phyloP scores from a whole-genome alignment of 805 yeast genomes.

The Lipomyces sp. region DNA sequence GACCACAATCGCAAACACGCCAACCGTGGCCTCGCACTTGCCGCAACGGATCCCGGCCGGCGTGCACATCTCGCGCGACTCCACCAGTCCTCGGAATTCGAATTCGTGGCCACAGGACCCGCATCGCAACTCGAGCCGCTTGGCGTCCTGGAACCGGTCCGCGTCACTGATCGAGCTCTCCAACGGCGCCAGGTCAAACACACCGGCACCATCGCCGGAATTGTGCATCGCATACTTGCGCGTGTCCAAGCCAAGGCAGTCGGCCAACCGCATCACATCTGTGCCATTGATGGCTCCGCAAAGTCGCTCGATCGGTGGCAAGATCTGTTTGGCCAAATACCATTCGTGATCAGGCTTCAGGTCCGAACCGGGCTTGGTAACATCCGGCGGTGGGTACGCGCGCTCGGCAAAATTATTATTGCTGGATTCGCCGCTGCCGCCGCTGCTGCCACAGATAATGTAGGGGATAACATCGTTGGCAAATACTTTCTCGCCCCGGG shows the following conservation, averaged over 20 bases:
- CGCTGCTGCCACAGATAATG: slow-evolving; percentile 61
- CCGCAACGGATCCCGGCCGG: slow-evolving; percentile 74
- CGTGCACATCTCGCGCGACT: slow-evolving; percentile 56
- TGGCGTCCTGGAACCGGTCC: slow-evolving; percentile 76
- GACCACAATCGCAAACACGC: slow-evolving; percentile 60
- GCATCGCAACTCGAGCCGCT: slow-evolving; percentile 63
- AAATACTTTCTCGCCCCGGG: slow-evolving; percentile 82
- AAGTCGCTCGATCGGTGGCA: slow-evolving; percentile 88
- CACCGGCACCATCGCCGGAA: slow-evolving; percentile 46
- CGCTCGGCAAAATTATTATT: slow-evolving; percentile 65
- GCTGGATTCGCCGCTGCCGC: slow-evolving; percentile 11
- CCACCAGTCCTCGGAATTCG: slow-evolving; percentile 74
- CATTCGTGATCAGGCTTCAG: slow-evolving; percentile 66
- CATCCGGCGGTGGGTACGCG: slow-evolving; percentile 80
- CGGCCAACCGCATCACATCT: slow-evolving; percentile 78
- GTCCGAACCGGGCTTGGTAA: slow-evolving; percentile 41
- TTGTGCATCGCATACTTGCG: slow-evolving; percentile 57
- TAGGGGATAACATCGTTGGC: slow-evolving; percentile 91
- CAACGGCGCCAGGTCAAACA: slow-evolving; percentile 60
- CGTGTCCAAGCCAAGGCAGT: slow-evolving; percentile 76
- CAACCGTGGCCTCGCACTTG: slow-evolving; percentile 64
- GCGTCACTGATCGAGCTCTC: slow-evolving; percentile 80
- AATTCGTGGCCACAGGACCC: slow-evolving; percentile 61
- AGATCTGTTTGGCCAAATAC: slow-evolving; percentile 85
- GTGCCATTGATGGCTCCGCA: slow-evolving; percentile 85